Percentiles rank a stretch among this genome's conserved stretches.
Conservation (phyloP, 768 basidiomycete species). For the Lactarius indigo region DNA sequence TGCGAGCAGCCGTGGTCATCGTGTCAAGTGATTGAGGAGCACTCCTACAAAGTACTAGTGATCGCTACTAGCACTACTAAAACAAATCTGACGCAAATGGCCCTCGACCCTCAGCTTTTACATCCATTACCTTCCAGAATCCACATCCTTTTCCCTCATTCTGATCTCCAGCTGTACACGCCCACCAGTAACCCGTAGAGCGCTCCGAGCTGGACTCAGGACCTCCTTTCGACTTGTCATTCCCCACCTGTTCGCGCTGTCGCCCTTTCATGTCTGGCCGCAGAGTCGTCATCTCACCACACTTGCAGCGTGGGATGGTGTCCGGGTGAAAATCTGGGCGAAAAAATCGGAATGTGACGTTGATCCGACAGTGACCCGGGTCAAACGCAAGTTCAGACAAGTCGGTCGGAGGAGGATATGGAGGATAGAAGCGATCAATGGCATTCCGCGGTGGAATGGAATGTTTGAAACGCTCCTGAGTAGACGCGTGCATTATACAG, state of each 20-base stretch:
- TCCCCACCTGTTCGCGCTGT: constrained; percentile 29
- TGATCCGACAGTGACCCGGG: constrained; percentile 43
- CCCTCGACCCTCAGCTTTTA: constrained; percentile 62
- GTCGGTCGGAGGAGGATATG: constrained; percentile 35
- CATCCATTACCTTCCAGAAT: constrained; percentile 72
- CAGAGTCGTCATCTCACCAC: constrained; percentile 65
- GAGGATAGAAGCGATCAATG: constrained; percentile 70
- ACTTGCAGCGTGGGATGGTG: constrained; percentile 68
- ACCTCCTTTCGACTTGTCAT: constrained; percentile 14
- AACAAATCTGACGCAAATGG: constrained; percentile 35
- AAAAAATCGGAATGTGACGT: constrained; percentile 84
- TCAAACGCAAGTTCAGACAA: constrained; percentile 22
- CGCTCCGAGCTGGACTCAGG: constrained; percentile 34
- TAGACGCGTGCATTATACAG: constrained; percentile 83
- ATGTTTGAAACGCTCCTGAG: constrained; percentile 82
- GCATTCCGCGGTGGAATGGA: constrained; percentile 66
- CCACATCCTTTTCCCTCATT: constrained; percentile 81
- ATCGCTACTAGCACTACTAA: not conserved
- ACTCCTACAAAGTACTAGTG: not conserved
- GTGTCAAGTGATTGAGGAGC: not conserved
- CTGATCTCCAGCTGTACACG: constrained; percentile 75
- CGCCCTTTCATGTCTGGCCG: constrained; percentile 78
- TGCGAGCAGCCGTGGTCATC: constrained; percentile 44
- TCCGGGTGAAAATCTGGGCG: constrained; percentile 73
- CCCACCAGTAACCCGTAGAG: constrained; percentile 65